A percentile compares a stretch with the other conserved stretches of the same genome.
Evolutionary conservation across 1,284 basidiomycete genomes (phyloP).

Genomic region (Cutaneotrichosporon sp.): DNA sequence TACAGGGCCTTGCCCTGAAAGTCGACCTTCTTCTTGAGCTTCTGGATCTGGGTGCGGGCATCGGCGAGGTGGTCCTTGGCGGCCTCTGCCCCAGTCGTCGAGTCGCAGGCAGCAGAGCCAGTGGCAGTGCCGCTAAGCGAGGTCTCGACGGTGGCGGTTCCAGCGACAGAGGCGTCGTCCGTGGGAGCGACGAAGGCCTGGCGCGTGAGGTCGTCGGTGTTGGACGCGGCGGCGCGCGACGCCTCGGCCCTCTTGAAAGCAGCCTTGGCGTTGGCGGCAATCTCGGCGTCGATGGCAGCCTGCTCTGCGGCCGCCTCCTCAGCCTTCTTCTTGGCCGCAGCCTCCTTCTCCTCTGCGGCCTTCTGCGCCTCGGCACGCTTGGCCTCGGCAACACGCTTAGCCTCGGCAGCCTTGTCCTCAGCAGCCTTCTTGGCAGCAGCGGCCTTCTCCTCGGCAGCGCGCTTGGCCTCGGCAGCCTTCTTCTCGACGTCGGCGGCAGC

Average conservation of each 20-base stretch:
- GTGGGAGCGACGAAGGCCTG: neutral
- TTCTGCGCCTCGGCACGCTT: slow-evolving; percentile 9
- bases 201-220: neutral
- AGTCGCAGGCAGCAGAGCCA: slow-evolving; percentile 3
- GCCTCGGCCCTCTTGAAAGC: slow-evolving; percentile 5
- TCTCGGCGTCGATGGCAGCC: slow-evolving; percentile 5
- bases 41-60: slow-evolving; percentile 1
- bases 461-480: slow-evolving; percentile 16
- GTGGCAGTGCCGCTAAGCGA: neutral
- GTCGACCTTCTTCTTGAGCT: slow-evolving; percentile 35
- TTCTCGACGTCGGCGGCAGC: slow-evolving; percentile 15
- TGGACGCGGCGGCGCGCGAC: neutral
- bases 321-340: slow-evolving; percentile 3
- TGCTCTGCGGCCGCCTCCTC: neutral
- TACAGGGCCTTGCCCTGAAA: slow-evolving; percentile 36
- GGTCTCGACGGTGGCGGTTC: neutral
- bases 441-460: slow-evolving; percentile 9
- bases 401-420: slow-evolving; percentile 1
- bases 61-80: slow-evolving; percentile 7
- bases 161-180: neutral
- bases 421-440: slow-evolving; percentile 12
- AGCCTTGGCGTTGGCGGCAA: slow-evolving; percentile 1
- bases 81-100: neutral
- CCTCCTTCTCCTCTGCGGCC: slow-evolving; percentile 9
- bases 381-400: slow-evolving; percentile 1